These are phyloP conservation scores for Fragosphaeria purpurea DNA, from an alignment of 2,329 filamentous ascomycete species.

Conservation along the genomic window DNA sequence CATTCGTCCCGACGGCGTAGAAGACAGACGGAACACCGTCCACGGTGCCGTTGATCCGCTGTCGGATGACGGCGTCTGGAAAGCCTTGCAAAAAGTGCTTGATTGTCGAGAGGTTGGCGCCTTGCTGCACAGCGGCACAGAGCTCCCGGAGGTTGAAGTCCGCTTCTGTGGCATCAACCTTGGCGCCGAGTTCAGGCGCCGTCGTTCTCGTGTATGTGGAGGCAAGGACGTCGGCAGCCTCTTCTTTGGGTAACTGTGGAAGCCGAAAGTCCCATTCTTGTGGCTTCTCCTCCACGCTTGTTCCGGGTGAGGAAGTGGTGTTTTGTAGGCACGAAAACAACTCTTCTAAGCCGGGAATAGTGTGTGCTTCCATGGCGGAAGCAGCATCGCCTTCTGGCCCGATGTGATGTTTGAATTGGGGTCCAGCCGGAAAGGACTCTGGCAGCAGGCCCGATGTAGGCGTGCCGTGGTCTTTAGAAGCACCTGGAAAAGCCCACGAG, in stretches of 20 bases:
- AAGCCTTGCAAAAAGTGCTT: neutral
- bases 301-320: neutral
- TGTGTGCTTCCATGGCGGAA: neutral
- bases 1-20: constrained; percentile 7
- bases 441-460: neutral
- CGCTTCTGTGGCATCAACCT: neutral
- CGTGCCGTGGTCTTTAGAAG: neutral
- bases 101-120: neutral
- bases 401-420: too few relatives aligned
- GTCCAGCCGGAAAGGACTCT: too few relatives aligned
- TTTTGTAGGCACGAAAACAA: too few relatives aligned
- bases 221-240: neutral
- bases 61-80: neutral
- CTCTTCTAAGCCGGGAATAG: neutral
- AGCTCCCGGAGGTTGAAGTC: neutral
- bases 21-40: constrained; percentile 8
- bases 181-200: too few relatives aligned
- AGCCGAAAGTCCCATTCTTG: constrained; percentile 3
- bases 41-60: constrained; percentile 2
- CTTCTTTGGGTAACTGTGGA: constrained; percentile 1
- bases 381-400: too few relatives aligned
- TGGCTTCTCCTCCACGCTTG: neutral
- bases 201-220: neutral
- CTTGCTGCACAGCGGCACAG: constrained; percentile 3
- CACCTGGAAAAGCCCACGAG: too few relatives aligned